These are phyloP conservation scores for Saksenaea oblongispora DNA, from an alignment of 371 early-diverging fungal genomes.

Conservation along the genomic window DNA sequence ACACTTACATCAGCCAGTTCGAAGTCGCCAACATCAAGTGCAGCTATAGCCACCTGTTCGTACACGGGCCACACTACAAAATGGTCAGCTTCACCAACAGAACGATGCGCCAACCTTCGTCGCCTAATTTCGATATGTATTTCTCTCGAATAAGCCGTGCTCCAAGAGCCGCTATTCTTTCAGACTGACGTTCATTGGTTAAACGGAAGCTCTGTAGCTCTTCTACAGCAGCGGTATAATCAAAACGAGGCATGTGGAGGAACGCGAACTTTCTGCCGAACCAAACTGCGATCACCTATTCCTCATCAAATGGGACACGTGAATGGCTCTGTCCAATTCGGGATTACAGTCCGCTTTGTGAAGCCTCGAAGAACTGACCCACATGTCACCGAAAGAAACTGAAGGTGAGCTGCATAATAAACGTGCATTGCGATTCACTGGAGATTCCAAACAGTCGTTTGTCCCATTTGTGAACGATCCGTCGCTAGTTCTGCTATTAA, in stretches of 20 bases:
- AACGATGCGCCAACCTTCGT: conserved; percentile 32
- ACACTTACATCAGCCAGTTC: conserved; percentile 62
- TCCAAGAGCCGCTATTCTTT: conserved; percentile 34
- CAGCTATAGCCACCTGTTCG: conserved; percentile 82
- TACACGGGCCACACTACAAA: conserved; percentile 72
- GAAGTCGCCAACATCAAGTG: conserved; percentile 75
- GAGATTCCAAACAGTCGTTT: conserved; percentile 20
- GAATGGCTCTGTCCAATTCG: no score
- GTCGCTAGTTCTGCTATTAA: conserved; percentile 27
- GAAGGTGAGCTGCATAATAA: neutral
- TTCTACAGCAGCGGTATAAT: conserved; percentile 31
- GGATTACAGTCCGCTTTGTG: neutral
- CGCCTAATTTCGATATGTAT: conserved; percentile 34
- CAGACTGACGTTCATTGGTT: conserved; percentile 43
- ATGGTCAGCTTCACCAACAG: neutral
- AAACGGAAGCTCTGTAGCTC: conserved; percentile 37
- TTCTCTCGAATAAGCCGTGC: conserved; percentile 42
- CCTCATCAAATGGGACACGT: no score
- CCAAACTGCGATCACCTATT: no score
- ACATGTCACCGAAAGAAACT: neutral
- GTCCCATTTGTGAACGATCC: conserved; percentile 36
- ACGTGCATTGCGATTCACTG: neutral
- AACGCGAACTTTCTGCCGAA: no score
- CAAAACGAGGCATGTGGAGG: conserved; percentile 33
- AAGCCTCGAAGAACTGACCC: neutral